phyloP scores from a whole-genome alignment of 2,329 filamentous ascomycete species.

The Pseudogymnoascus sp. region DNA sequence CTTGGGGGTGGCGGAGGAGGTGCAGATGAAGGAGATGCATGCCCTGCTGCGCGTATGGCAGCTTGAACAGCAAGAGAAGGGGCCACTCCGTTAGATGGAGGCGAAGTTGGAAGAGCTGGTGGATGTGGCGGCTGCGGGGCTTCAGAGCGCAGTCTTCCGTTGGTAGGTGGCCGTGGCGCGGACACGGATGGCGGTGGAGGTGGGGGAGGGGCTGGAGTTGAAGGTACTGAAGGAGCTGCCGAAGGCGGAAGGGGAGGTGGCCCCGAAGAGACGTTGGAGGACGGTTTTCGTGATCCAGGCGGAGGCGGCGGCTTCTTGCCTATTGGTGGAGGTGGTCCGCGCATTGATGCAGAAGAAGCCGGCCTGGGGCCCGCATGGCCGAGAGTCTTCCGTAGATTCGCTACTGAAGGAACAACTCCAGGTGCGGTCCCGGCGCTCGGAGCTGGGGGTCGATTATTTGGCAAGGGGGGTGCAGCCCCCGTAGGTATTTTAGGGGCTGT shows the following conservation, averaged over 20 bases:
- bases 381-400: slow-evolving; percentile 52
- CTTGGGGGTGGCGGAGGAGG: slow-evolving; percentile 35
- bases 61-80: slow-evolving; percentile 39
- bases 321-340: slow-evolving; percentile 68
- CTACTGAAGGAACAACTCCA: slow-evolving; percentile 46
- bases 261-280: slow-evolving; percentile 36
- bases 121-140: slow-evolving; percentile 25
- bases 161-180: slow-evolving; percentile 23
- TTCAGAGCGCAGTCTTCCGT: slow-evolving; percentile 18
- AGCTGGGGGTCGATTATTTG: slow-evolving; percentile 43
- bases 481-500: slow-evolving; percentile 52
- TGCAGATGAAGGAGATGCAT: slow-evolving; percentile 34
- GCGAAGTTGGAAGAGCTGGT: slow-evolving; percentile 32
- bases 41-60: slow-evolving; percentile 37
- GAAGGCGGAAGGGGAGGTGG: slow-evolving; percentile 36
- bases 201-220: slow-evolving; percentile 31
- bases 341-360: slow-evolving; percentile 48
- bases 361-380: slow-evolving; percentile 46
- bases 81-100: slow-evolving; percentile 24
- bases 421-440: slow-evolving; percentile 41
- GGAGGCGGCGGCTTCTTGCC: slow-evolving; percentile 67
- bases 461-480: slow-evolving; percentile 50
- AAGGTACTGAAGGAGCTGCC: slow-evolving; percentile 31
- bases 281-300: slow-evolving; percentile 52
- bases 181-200: slow-evolving; percentile 24